A percentile compares a stretch with the other conserved stretches of the same genome.
Conservation (phyloP, 441 rosid species). For the Geranium incanum region DNA sequence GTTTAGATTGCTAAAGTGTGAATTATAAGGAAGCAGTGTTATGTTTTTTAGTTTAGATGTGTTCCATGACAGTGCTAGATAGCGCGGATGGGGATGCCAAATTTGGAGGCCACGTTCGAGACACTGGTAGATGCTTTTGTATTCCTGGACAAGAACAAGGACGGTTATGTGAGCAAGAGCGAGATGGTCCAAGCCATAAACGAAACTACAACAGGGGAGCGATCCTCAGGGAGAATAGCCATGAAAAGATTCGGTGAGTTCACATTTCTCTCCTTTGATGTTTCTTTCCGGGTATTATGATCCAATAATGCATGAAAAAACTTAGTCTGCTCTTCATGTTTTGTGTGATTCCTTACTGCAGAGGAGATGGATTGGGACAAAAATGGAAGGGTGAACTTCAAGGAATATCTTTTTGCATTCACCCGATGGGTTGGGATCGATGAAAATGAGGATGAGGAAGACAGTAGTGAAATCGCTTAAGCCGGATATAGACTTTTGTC, state of each 20-base stretch:
- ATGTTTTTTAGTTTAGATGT: background rate
- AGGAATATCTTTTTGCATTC: slow-evolving; percentile 86
- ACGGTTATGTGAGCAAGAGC: slow-evolving; percentile 73
- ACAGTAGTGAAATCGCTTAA: background rate
- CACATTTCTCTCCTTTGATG: background rate
- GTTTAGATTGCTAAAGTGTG: too few species aligned
- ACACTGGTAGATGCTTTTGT: slow-evolving; percentile 78
- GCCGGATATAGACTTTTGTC: background rate
- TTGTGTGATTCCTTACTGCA: slow-evolving; percentile 26
- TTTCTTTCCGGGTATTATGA: background rate
- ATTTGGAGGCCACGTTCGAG: slow-evolving; percentile 73
- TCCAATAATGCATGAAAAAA: background rate
- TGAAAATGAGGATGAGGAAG: slow-evolving; percentile 44
- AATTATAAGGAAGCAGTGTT: background rate
- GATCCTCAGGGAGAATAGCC: slow-evolving; percentile 74
- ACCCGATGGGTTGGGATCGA: slow-evolving; percentile 78
- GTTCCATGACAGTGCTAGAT: slow-evolving; percentile 49
- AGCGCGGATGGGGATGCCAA: slow-evolving; percentile 58
- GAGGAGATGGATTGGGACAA: slow-evolving; percentile 98
- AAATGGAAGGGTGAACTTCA: slow-evolving; percentile 78
- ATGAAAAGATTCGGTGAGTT: slow-evolving; percentile 81
- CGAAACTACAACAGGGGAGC: slow-evolving; percentile 66
- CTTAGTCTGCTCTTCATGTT: background rate
- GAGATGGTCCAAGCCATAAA: slow-evolving; percentile 84
- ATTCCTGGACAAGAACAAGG: slow-evolving; percentile 82